Evolutionary conservation across 139 green algal species (phyloP).

Genomic region (Auxenochlorella pyrenoidosa): DNA sequence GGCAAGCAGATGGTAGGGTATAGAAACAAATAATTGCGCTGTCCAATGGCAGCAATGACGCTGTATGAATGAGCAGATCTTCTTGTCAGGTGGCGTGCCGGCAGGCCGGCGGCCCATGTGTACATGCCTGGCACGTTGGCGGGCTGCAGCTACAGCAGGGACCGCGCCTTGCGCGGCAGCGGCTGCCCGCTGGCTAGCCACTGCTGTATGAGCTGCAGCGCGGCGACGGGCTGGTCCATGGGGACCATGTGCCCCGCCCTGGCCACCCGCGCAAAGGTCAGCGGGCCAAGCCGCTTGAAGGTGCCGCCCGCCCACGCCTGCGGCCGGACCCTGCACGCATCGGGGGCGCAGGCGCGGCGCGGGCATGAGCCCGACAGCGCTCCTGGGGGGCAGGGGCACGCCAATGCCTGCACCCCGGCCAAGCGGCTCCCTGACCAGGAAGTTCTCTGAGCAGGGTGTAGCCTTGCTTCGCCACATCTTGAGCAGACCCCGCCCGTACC

Average conservation of each 20-base stretch:
- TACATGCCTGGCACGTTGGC: too few relatives aligned
- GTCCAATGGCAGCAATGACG: too few relatives aligned
- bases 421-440: too few relatives aligned
- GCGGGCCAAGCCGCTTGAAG: neutral
- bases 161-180: neutral
- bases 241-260: constrained; percentile 10
- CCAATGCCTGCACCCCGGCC: neutral
- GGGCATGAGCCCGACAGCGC: neutral
- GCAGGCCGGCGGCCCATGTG: neutral
- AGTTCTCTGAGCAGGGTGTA: too few relatives aligned
- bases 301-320: neutral
- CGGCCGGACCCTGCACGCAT: neutral
- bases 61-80: too few relatives aligned
- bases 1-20: too few relatives aligned
- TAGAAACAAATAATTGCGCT: too few relatives aligned
- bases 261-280: constrained; percentile 3
- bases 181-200: neutral
- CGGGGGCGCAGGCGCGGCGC: neutral
- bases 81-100: too few relatives aligned
- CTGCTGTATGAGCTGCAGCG: neutral
- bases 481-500: too few relatives aligned
- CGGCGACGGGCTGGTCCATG: neutral
- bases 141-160: neutral
- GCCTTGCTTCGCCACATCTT: too few relatives aligned
- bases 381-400: neutral